phyloP scores from a whole-genome alignment of 192 early-diverging fungal genomes.

The Rhizophagus sp. region DNA sequence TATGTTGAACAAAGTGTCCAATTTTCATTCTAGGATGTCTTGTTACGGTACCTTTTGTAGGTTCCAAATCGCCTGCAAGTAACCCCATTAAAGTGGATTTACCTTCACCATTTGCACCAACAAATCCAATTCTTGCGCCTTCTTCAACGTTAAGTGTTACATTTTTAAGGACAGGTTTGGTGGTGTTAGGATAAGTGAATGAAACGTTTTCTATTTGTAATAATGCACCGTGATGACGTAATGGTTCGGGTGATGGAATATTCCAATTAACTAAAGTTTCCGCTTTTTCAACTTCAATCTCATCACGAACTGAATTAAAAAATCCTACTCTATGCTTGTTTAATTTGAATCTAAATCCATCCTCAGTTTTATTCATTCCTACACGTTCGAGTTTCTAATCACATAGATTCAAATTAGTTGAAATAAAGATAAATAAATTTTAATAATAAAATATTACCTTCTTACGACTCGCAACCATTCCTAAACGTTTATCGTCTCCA shows the following conservation, averaged over 20 bases:
- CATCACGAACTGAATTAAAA: slow-evolving; percentile 42
- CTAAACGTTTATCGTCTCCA: slow-evolving; percentile 83
- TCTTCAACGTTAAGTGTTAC: slow-evolving; percentile 71
- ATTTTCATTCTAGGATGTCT: slow-evolving; percentile 61
- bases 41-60: slow-evolving; percentile 64
- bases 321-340: slow-evolving; percentile 30
- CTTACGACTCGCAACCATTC: slow-evolving; percentile 72
- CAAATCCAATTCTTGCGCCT: slow-evolving; percentile 67
- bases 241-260: slow-evolving; percentile 66
- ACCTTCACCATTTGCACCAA: slow-evolving; percentile 85
- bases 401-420: not conserved
- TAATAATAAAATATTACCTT: slow-evolving; percentile 49
- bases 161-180: slow-evolving; percentile 54
- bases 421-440: not conserved
- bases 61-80: slow-evolving; percentile 62
- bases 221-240: slow-evolving; percentile 68
- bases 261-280: slow-evolving; percentile 62
- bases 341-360: slow-evolving; percentile 70
- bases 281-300: slow-evolving; percentile 57
- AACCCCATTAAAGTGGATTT: slow-evolving; percentile 81
- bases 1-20: slow-evolving; percentile 85
- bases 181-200: slow-evolving; percentile 39
- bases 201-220: slow-evolving; percentile 64
- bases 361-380: slow-evolving; percentile 65
- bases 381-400: slow-evolving; percentile 63